phyloP scores from a whole-genome alignment of 176 grass and related monocot genomes.

The Phoenix roebelenii region DNA sequence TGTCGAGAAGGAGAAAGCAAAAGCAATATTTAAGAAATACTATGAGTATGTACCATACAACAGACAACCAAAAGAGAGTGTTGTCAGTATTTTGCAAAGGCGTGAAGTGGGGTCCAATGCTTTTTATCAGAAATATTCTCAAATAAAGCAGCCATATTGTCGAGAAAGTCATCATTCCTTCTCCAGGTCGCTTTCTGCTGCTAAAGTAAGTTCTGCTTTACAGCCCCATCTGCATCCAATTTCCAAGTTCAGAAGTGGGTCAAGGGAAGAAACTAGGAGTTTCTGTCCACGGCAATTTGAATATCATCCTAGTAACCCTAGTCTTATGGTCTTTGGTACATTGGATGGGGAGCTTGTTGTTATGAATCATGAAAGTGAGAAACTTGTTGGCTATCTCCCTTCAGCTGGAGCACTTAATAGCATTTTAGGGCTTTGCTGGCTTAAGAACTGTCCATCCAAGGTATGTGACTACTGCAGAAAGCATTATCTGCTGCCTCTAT shows the following conservation, averaged over 20 bases:
- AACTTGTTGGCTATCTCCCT: conserved; percentile 24
- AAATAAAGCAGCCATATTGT: conserved; percentile 1
- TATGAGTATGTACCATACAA: conserved; percentile 12
- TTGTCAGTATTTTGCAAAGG: conserved; percentile 8
- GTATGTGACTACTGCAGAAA: not conserved
- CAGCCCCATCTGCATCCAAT: conserved; percentile 4
- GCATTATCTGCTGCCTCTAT: not conserved
- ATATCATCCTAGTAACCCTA: conserved; percentile 12
- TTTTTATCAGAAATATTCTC: not conserved
- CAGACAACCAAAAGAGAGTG: conserved; percentile 3
- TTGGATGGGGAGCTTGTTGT: conserved; percentile 19
- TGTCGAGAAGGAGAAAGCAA: conserved; percentile 12
- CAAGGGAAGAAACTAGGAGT: conserved; percentile 7
- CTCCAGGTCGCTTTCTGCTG: conserved; percentile 18
- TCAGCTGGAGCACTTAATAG: conserved; percentile 13
- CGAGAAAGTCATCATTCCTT: conserved; percentile 20
- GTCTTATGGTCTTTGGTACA: conserved; percentile 24
- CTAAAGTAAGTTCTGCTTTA: conserved; percentile 17
- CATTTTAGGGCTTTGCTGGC: conserved; percentile 23
- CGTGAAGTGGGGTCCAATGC: not conserved
- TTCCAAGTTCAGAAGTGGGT: conserved; percentile 8
- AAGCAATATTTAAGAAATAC: conserved; percentile 8
- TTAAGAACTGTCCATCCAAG: conserved; percentile 15
- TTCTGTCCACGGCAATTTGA: conserved; percentile 23
- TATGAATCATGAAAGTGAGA: conserved; percentile 21